Evolutionary conservation across 2,329 filamentous ascomycete species (phyloP), one percentile per base, ranked within the genome.

Genomic region (Knoxdaviesia capensis): DNA sequence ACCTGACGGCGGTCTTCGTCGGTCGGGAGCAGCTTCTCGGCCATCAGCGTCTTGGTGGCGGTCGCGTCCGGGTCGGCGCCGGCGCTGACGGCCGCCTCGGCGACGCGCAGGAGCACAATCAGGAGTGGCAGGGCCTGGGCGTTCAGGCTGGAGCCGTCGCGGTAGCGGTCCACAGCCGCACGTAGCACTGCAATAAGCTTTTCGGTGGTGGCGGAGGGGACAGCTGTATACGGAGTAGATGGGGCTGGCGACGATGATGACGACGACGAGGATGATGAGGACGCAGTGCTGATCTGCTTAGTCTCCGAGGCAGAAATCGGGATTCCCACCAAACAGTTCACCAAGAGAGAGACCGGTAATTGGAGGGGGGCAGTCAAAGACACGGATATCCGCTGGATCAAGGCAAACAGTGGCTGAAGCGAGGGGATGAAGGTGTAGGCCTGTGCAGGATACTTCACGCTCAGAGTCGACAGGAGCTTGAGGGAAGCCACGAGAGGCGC

Each of bases 1-100:
- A 86, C 81, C 41, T 75, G 66, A 44, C 76, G 70, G 34, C 90
- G 74, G 51, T 96, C 87, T 35, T 73, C 69, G 29, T 80, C 72
- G 2, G 77, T 77, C 0, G 90, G 90, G 0, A 98, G 67, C 3
- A 98, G 68, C 4, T 65, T 62, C 39, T 61, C 59, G 46, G 77
- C 73, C 61, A 94, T 74, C 40, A 66, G 65, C 43, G 66, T 58
- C 48, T 77, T 70, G 34, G 44, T 20, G 20, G 20, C 20, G 20
- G 20, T 20, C 29, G 39, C 34, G n/a, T 39, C 31, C 10, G 42
- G 41, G 7, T 44, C 42, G 5, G 11, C 29, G 10, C 20, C 44
- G 7, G 39, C 10, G n/a, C 38, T 40, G 29, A 43, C 44, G 2
- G 41, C 39, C 5, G 47, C 44, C 33, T 48, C 44, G 8, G 45